phyloP scores from a whole-genome alignment of 2,329 filamentous ascomycete species.

The Pyricularia pennisetigena region DNA sequence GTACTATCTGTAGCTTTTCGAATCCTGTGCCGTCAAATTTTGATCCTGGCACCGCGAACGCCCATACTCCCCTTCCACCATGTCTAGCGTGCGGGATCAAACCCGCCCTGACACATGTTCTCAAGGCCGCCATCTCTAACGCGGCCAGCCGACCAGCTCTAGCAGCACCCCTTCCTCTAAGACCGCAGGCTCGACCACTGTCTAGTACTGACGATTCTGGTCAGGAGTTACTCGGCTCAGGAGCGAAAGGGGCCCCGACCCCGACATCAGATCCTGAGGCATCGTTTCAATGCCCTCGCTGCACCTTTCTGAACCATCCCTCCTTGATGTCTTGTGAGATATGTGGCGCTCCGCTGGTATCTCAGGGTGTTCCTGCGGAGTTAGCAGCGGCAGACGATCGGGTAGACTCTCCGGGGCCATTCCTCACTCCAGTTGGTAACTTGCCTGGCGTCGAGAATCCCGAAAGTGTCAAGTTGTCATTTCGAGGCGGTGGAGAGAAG shows the following conservation, averaged over 20 bases:
- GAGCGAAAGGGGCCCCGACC: not conserved
- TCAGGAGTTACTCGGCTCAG: not conserved
- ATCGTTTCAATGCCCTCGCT: constrained; percentile 65
- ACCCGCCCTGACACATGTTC: constrained; percentile 68
- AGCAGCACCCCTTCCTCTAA: constrained; percentile 19
- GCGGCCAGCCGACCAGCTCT: constrained; percentile 45
- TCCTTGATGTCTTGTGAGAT: constrained; percentile 83
- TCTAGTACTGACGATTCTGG: constrained; percentile 2
- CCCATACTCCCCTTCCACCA: constrained; percentile 71
- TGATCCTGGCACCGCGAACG: constrained; percentile 70
- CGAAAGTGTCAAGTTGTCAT: constrained; percentile 84
- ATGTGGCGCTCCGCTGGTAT: constrained; percentile 67
- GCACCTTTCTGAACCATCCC: constrained; percentile 89
- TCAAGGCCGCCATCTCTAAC: constrained; percentile 78
- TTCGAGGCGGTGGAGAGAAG: constrained; percentile 79
- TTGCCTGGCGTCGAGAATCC: constrained; percentile 41
- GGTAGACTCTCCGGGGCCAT: constrained; percentile 70
- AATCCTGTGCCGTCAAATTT: constrained; percentile 92
- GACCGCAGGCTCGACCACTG: constrained; percentile 11
- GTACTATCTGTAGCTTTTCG: constrained; percentile 89
- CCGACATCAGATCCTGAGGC: constrained; percentile 21
- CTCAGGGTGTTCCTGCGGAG: constrained; percentile 33
- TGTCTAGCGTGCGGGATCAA: constrained; percentile 93
- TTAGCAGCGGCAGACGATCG: constrained; percentile 35
- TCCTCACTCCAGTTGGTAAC: constrained; percentile 30